Base-by-base conservation (phyloP, 805 yeast species). In the Candida krabiensis region DNA sequence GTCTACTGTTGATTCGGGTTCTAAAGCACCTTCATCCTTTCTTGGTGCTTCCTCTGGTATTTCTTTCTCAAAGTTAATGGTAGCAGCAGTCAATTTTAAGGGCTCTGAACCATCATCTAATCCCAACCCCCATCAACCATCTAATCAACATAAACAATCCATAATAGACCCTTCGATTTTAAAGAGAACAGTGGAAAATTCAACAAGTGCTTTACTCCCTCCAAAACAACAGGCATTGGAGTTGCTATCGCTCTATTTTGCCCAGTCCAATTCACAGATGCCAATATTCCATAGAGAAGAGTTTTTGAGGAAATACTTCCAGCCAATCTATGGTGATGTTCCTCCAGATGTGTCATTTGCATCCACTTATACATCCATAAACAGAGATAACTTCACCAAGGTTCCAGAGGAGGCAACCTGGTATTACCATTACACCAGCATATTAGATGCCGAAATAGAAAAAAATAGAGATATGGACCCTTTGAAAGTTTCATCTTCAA, bases 241-340 rank as follows among this genome's bases (percentile, higher is more conserved):
- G 35, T 71, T 85, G 30, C 53, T 88, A 7, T 71, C 78, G 25
- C 67, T 77, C 2, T 88, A 74, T 57, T 90, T 90, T 55, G 77
- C 84, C 15, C 89, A 84, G 51, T 77, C 90, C 12, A 89, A 90
- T 56, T 70, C 95, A 2, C 96, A 88, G 58, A 60, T 86, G 19
- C 96, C 97, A 0, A 71, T 90, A 4, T 62, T 89, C 33, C 96
- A 90, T 57, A 71, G 96, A 21, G 95, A 87, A 51, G 77, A 74
- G 47, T 89, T 88, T 52, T 60, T 90, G 29, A 66, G 66, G 32
- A 66, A 69, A 19, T 80, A 79, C 53, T 89, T 85, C 56, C 76
- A 78, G 49, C 96, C 96, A 0, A 70, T 89, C 1, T 89, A 89
- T 57, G 96, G 97, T 0, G 61, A 70, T 4, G 64, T 85, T 42